Evolutionary conservation across 2,329 filamentous ascomycete genomes (phyloP), one percentile per base, ranked within the genome.

Genomic region (Penicillium sp.): DNA sequence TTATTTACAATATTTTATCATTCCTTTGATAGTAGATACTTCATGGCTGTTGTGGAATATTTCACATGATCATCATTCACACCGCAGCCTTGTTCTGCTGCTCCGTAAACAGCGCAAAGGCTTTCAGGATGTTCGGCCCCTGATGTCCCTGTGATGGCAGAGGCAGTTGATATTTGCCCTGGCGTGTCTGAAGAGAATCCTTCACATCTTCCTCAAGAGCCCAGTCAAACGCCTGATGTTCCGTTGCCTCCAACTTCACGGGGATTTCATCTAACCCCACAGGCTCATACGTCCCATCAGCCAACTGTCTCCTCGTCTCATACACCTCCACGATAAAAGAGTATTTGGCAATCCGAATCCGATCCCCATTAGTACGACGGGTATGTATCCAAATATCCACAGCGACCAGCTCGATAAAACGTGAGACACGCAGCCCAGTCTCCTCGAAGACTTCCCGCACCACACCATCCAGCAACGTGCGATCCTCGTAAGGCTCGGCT

Each of bases 371-470:
- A 33, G 2, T 33, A 2, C 38, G 62, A 55, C 61, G 70, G 44
- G 68, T 71, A 65, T 68, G 66, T 49, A 72, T 71, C 69, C 78
- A 77, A 17, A 69, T 63, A 51, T 74, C 70, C 5, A 74, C 67
- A 5, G 70, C 72, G 8, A 83, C 78, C 56, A 81, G 73, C 28
- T 79, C 76, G 2, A 79, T 69, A 38, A 85, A 73, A 12, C 70
- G 71, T 24, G 71, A 79, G 2, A 83, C 80, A 47, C 73, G 73
- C 24, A 86, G 71, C 0, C 83, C 84, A 0, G 81, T 81, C 67
- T 86, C 84, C 68, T 86, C 84, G 45, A 79, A 77, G 12, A 85
- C 71, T 65, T 86, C 84, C 8, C 84, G 78, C 10, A 76, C 83
- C 2, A 81, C 80, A 1, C 79, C 80, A 55, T 83, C 79, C 0